A percentile compares a stretch with the other conserved stretches of the same genome.
phyloP scores from a whole-genome alignment of 768 basidiomycete genomes.

The Amanita rimosa region DNA sequence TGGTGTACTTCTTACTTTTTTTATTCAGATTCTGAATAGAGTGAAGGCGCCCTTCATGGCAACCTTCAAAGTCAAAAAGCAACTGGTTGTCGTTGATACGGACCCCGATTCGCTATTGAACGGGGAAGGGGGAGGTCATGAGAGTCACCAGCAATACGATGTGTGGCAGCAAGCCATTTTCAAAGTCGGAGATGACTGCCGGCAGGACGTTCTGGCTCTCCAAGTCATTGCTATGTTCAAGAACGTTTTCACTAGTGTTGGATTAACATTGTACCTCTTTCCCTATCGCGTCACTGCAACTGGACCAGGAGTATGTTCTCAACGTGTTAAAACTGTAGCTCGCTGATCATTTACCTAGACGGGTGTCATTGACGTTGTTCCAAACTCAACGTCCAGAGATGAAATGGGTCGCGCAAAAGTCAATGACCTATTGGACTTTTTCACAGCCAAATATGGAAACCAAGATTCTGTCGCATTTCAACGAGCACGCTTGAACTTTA shows the following conservation, averaged over 20 bases:
- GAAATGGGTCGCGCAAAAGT: slow-evolving; percentile 99
- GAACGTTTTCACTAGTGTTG: slow-evolving; percentile 86
- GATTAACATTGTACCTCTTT: slow-evolving; percentile 83
- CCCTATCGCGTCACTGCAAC: slow-evolving; percentile 98
- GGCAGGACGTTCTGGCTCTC: slow-evolving; percentile 95
- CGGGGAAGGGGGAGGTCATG: slow-evolving; percentile 42
- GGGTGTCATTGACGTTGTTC: slow-evolving; percentile 97
- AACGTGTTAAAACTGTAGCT: neutral
- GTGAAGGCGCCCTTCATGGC: slow-evolving; percentile 98
- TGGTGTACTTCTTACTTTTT: neutral
- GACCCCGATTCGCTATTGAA: slow-evolving; percentile 70
- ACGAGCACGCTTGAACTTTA: slow-evolving; percentile 87
- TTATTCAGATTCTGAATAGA: slow-evolving; percentile 4
- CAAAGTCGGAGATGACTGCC: slow-evolving; percentile 99
- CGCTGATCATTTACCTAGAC: slow-evolving; percentile 40
- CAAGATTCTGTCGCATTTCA: slow-evolving; percentile 87
- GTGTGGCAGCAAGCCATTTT: slow-evolving; percentile 98
- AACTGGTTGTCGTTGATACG: slow-evolving; percentile 51
- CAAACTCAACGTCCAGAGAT: slow-evolving; percentile 94
- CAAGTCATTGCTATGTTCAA: slow-evolving; percentile 99
- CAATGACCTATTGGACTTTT: slow-evolving; percentile 92
- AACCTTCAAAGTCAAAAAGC: slow-evolving; percentile 95
- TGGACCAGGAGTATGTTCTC: slow-evolving; percentile 72
- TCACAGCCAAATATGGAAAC: slow-evolving; percentile 86
- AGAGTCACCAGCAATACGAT: slow-evolving; percentile 60